These are phyloP conservation scores for Blakeslea trispora DNA, from an alignment of 371 early-diverging fungal genomes.

Conservation along the genomic window DNA sequence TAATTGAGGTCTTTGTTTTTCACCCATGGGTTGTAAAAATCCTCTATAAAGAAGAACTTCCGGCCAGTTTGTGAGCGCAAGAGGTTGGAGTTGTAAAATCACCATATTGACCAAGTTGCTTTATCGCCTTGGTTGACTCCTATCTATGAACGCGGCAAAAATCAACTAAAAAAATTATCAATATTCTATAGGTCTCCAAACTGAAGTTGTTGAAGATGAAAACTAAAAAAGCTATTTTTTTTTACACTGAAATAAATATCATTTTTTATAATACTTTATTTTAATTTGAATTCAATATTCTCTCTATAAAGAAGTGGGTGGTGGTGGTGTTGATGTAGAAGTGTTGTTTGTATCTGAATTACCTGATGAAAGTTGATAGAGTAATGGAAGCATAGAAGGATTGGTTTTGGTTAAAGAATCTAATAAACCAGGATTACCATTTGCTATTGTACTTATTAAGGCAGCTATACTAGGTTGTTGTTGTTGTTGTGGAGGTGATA, in stretches of 20 bases:
- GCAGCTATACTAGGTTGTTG: slow-evolving; percentile 23
- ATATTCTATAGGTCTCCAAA: slow-evolving; percentile 26
- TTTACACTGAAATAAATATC: not conserved
- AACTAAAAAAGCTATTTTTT: not conserved
- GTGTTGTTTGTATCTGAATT: not conserved
- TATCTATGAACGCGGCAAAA: slow-evolving; percentile 6
- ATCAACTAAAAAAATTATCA: not conserved
- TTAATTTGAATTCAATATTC: too few relatives aligned
- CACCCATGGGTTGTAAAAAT: not conserved
- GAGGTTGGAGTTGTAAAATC: slow-evolving; percentile 16
- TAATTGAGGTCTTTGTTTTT: slow-evolving; percentile 83
- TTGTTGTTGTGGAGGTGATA: not conserved
- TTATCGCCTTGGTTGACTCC: slow-evolving; percentile 13
- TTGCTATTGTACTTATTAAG: slow-evolving; percentile 25
- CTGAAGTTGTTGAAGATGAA: slow-evolving; percentile 30
- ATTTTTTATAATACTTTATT: not conserved
- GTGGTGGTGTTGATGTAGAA: not conserved
- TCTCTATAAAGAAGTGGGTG: too few relatives aligned
- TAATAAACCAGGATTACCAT: slow-evolving; percentile 23
- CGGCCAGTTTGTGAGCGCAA: slow-evolving; percentile 15
- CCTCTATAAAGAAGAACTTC: not conserved
- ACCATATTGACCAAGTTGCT: slow-evolving; percentile 72
- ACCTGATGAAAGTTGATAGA: not conserved
- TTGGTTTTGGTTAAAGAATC: not conserved
- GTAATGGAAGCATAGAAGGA: not conserved